These are phyloP conservation scores for Cladorrhinum sp. DNA, from an alignment of 2,329 filamentous ascomycete genomes.

Conservation along the genomic window DNA sequence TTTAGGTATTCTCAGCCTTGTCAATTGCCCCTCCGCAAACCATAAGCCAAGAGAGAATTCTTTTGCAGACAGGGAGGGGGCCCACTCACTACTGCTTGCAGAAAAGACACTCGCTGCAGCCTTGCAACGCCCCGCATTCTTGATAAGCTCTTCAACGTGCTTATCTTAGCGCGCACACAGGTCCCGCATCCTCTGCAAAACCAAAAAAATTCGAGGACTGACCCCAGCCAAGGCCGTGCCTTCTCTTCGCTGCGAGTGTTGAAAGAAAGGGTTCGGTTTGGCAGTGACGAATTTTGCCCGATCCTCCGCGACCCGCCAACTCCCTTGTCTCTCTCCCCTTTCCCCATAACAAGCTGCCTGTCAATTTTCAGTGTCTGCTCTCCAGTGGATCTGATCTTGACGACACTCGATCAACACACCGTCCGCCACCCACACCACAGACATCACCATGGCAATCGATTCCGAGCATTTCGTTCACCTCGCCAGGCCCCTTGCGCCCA, in stretches of 20 bases:
- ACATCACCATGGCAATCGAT: constrained; percentile 70
- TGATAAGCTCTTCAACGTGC: constrained; percentile 35
- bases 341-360: constrained; percentile 18
- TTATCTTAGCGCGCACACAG: constrained; percentile 57
- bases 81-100: background rate
- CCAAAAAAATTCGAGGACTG: constrained; percentile 29
- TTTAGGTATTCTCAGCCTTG: constrained; percentile 36
- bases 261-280: constrained; percentile 23
- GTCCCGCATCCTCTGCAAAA: constrained; percentile 39
- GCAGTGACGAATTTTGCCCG: constrained; percentile 22
- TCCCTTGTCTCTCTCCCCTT: constrained; percentile 20
- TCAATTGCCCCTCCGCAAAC: constrained; percentile 2
- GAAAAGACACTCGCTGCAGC: constrained; percentile 9
- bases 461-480: constrained; percentile 91
- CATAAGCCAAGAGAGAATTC: background rate
- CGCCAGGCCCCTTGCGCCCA: constrained; percentile 84
- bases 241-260: no score
- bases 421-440: constrained; percentile 24
- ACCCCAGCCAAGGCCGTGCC: constrained; percentile 23
- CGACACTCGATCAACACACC: constrained; percentile 20
- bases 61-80: background rate
- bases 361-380: constrained; percentile 22
- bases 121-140: constrained; percentile 10
- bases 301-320: constrained; percentile 21
- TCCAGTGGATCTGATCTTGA: constrained; percentile 12